Base-by-base conservation (phyloP, 352 stramenopile species). In the Phytophthora hibernalis region DNA sequence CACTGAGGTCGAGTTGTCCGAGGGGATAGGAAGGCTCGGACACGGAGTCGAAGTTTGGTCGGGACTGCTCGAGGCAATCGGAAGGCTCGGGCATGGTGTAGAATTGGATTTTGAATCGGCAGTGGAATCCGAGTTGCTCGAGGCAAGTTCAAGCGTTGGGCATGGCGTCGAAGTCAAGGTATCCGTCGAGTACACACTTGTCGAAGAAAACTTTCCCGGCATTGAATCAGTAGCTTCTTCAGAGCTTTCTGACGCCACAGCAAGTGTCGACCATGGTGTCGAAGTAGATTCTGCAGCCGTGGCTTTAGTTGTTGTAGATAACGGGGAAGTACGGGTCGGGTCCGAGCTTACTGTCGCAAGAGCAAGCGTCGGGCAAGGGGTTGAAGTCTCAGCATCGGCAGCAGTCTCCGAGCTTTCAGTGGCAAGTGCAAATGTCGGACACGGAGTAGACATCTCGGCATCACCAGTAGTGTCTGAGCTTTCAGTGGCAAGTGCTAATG, bases 41-140 rank as follows among this genome's bases (percentile, higher is more conserved):
- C 47, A 47, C 26, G 47, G 47, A 35, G 45, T 58, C 3, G 57
- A 57, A 49, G 21, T 49, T 45, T 45, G 20, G 13, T 8, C 20
- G 42, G 38, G 45, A 18, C 21, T 22, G 45, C 24, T 63, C n/a
- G 55, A 63, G 11, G 55, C 33, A 30, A 62, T 28, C 10, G 54
- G 54, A 20, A 62, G 54, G 54, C 43, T 62, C 16, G 53, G 38
- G 13, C 40, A 61, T 8, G 53, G 53, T 21, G 53, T 61, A 3
- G 52, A 54, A 16, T 26, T 30, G 18, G 43, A 16, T 21, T 31
- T n/a, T 28, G 4, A 9, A 11, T 15, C 37, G 7, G 37, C 11
- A 9, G 11, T 49, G 5, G 35, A 58, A 8, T 20, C 11, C 13
- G 52, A 59, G 37, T 16, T 37, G 33, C 33, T 48, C 22, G 51